Base-by-base conservation (phyloP, 306 rosid genomes). In the Crataegus laevigata region DNA sequence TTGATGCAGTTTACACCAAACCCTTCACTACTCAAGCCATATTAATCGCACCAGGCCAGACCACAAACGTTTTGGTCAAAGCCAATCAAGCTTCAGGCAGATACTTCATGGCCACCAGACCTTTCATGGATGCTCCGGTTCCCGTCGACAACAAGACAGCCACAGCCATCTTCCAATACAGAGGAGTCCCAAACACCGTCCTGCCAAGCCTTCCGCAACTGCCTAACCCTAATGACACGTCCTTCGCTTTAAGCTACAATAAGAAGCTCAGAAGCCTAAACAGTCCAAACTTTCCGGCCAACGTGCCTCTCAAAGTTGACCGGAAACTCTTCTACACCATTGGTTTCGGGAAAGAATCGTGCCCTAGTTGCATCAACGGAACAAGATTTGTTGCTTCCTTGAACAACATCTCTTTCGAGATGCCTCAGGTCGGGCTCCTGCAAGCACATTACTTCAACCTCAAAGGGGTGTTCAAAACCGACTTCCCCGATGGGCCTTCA, bases 1-100 rank as follows among this genome's bases (percentile, higher is more conserved):
- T 93, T 73, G 98, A 93, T 54, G 98, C 98, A 40, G 90, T 92
- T 58, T 92, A 92, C 82, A 90, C 91, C 67, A 92, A 90, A 73
- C 94, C 94, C 68, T 90, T 90, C 87, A 77, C 83, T 47, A 90
- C 96, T n/a, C 74, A 68, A 68, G 85, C 98, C 8, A 87, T 92
- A 57, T 73, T 88, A 67, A 87, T 90, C 34, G 96, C 86, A 51
- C 96, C 98, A 62, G 98, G 98, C 21, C 98, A 92, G 76, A 92
- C 98, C 76, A 92, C 98, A 80, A 90, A 90, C 62, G 96, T 90
- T 66, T 28, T 92, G n/a, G 84, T 90, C 34, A 78, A 83, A 75
- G 88, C 98, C 60, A 87, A 88, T 79, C 83, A 90, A 80, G 79
- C 77, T 1, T 81, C 91, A 19, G 66, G 85, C 8, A 85, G 96